These are phyloP conservation scores for Diaporthe eres DNA, from an alignment of 2,329 filamentous ascomycete genomes.

Conservation along the genomic window DNA sequence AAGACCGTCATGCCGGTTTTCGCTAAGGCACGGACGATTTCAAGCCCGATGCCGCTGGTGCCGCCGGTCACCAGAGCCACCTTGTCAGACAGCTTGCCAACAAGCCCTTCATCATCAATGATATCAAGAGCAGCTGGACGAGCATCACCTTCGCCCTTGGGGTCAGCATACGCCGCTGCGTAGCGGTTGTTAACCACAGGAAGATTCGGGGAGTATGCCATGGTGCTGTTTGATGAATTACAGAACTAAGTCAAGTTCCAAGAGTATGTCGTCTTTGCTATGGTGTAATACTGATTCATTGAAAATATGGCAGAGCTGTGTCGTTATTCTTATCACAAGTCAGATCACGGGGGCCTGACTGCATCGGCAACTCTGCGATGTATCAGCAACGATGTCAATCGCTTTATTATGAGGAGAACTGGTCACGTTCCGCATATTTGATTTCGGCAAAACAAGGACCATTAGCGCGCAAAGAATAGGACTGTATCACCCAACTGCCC, in stretches of 20 bases:
- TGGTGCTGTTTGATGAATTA: not conserved
- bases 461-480: not conserved
- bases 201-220: conserved; percentile 3
- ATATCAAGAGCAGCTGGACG: conserved; percentile 53
- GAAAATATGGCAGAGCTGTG: not conserved
- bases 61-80: conserved; percentile 56
- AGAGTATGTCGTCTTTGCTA: not conserved
- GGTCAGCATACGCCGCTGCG: conserved; percentile 23
- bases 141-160: conserved; percentile 50
- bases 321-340: not conserved
- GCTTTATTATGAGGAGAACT: not conserved
- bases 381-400: not conserved
- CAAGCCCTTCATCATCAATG: conserved; percentile 47
- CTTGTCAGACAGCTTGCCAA: conserved; percentile 50
- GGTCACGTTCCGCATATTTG: not conserved
- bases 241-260: not conserved
- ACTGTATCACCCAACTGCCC: not conserved
- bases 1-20: conserved; percentile 59
- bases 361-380: not conserved
- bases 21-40: conserved; percentile 56
- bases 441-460: not conserved
- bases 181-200: conserved; percentile 6
- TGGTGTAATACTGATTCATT: not conserved
- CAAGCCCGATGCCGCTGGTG: conserved; percentile 55
- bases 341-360: not conserved